Conservation (phyloP, 2,329 filamentous ascomycete genomes). For the Daldinia sp. region DNA sequence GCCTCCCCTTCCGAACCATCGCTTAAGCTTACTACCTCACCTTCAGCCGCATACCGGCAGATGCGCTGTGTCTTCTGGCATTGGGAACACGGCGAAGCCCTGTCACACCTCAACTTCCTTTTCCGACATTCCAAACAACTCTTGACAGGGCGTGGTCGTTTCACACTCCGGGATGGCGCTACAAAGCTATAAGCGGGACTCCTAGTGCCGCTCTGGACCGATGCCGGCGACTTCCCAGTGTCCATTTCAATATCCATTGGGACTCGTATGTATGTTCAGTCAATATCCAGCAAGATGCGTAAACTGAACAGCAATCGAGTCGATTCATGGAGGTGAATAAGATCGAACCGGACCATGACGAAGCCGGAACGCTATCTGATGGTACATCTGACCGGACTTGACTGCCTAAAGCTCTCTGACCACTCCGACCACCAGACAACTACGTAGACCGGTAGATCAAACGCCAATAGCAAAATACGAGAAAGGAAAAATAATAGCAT, state of each 20-base stretch:
- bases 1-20: constrained; percentile 56
- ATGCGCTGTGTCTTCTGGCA: constrained; percentile 64
- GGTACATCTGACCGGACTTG: constrained; percentile 22
- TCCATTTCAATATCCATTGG: constrained; percentile 38
- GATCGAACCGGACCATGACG: constrained; percentile 27
- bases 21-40: constrained; percentile 57
- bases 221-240: constrained; percentile 31
- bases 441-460: constrained; percentile 3
- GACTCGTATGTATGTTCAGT: constrained; percentile 9
- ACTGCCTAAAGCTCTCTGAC: constrained; percentile 4
- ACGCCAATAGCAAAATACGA: constrained; percentile 9
- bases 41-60: constrained; percentile 62
- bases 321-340: constrained; percentile 31
- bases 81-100: constrained; percentile 64
- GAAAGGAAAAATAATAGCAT: constrained; percentile 6
- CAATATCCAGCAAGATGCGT: constrained; percentile 4
- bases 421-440: background rate
- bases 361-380: constrained; percentile 18
- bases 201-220: constrained; percentile 27
- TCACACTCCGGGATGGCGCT: constrained; percentile 37
- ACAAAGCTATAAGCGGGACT: constrained; percentile 33
- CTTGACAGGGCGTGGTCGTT: constrained; percentile 44
- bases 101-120: constrained; percentile 67
- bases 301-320: constrained; percentile 8
- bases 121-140: constrained; percentile 47